These are phyloP conservation scores for Aleurites moluccanus DNA, from an alignment of 441 rosid genomes.

Conservation along the genomic window DNA sequence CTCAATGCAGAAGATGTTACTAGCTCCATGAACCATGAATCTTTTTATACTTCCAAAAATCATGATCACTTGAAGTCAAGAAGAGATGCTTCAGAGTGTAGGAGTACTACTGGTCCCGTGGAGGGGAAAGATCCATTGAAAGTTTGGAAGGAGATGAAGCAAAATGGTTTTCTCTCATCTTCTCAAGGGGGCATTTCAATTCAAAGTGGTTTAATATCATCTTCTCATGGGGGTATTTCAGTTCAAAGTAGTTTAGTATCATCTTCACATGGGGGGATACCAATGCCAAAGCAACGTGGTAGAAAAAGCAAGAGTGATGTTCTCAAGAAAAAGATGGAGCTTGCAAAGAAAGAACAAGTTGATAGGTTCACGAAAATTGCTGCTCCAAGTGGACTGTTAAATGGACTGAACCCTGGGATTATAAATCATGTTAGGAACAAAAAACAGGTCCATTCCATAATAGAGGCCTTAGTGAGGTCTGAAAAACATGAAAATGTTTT, in stretches of 20 bases:
- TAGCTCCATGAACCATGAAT: constrained; percentile 47
- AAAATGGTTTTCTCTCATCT: constrained; percentile 67
- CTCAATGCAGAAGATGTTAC: constrained; percentile 52
- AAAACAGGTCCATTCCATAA: constrained; percentile 87
- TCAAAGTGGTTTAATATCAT: constrained; percentile 49
- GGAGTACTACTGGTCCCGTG: constrained; percentile 48
- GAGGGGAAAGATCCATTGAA: constrained; percentile 63
- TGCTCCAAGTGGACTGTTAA: constrained; percentile 89
- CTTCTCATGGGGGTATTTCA: no score
- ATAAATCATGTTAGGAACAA: constrained; percentile 84
- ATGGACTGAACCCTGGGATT: constrained; percentile 85
- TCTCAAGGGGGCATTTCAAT: constrained; percentile 60
- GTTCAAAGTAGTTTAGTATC: no score
- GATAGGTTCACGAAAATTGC: constrained; percentile 79
- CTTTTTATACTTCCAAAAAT: constrained; percentile 35
- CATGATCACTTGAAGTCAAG: constrained; percentile 31
- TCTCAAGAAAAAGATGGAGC: constrained; percentile 65
- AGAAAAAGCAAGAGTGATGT: constrained; percentile 55
- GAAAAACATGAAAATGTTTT: constrained; percentile 39
- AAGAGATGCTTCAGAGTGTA: constrained; percentile 60
- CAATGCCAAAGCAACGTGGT: constrained; percentile 70
- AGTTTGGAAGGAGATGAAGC: constrained; percentile 92
- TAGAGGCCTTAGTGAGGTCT: constrained; percentile 72
- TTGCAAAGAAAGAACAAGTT: constrained; percentile 72
- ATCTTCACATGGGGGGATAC: constrained; percentile 67